phyloP scores from a whole-genome alignment of 192 early-diverging fungal genomes.

The Coemansia sp. region DNA sequence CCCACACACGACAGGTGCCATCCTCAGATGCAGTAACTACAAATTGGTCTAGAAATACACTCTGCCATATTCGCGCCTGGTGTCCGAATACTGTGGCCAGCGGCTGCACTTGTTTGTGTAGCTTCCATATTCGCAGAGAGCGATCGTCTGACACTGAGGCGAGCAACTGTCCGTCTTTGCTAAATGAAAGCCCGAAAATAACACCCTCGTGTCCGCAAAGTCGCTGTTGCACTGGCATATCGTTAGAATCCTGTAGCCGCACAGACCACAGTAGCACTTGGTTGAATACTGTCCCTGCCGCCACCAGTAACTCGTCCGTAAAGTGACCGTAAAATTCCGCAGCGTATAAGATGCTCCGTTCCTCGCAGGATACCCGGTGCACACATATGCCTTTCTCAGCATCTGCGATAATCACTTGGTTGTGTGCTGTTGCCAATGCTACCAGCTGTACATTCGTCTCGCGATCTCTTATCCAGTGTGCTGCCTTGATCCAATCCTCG shows the following conservation, averaged over 20 bases:
- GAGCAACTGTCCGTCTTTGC: constrained; percentile 56
- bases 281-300: constrained; percentile 83
- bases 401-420: constrained; percentile 65
- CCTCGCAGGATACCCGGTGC: constrained; percentile 59
- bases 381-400: constrained; percentile 13
- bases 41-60: constrained; percentile 58
- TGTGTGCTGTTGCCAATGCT: constrained; percentile 74
- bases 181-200: constrained; percentile 74
- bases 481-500: constrained; percentile 78
- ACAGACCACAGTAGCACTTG: constrained; percentile 69
- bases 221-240: background rate
- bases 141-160: constrained; percentile 82
- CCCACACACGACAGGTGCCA: constrained; percentile 79
- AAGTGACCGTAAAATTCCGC: constrained; percentile 68
- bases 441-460: constrained; percentile 15
- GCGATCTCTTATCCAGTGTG: constrained; percentile 61
- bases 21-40: constrained; percentile 77
- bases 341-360: constrained; percentile 72
- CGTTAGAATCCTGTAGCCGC: background rate
- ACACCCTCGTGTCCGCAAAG: constrained; percentile 59
- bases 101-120: constrained; percentile 18
- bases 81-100: constrained; percentile 61
- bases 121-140: constrained; percentile 71
- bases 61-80: constrained; percentile 77
- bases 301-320: constrained; percentile 55